Conservation (phyloP, 208 protist species). For the Trypanosoma mega region DNA sequence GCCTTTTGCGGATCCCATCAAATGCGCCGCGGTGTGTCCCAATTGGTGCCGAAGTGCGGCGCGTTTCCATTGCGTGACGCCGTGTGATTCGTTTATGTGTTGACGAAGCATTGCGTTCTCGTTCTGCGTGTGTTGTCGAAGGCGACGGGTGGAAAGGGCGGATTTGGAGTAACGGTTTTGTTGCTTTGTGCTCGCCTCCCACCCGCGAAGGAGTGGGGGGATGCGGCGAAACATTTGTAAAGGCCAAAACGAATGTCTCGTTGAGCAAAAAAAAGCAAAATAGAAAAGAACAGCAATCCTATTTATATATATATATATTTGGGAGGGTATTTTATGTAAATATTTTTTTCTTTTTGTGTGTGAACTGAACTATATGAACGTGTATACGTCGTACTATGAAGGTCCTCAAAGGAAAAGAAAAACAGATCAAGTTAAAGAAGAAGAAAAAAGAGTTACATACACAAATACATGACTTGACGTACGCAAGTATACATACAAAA, state of each 20-base stretch:
- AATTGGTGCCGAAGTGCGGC: constrained; percentile 27
- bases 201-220: not conserved
- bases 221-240: constrained; percentile 1
- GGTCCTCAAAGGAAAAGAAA: no score
- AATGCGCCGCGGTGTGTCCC: constrained; percentile 31
- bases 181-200: constrained; percentile 43
- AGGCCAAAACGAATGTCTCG: not conserved
- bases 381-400: no score
- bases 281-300: no score
- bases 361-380: no score
- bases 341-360: no score
- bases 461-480: constrained; percentile 8
- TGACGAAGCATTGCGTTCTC: constrained; percentile 38
- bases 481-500: not conserved
- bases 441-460: not conserved
- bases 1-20: constrained; percentile 26
- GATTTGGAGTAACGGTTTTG: constrained; percentile 40
- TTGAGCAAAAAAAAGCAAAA: no score
- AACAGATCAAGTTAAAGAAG: constrained; percentile 1
- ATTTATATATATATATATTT: no score
- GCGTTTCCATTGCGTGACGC: constrained; percentile 27
- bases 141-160: constrained; percentile 43
- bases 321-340: no score
- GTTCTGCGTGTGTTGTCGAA: constrained; percentile 46
- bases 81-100: constrained; percentile 44